Evolutionary conservation across 2,329 filamentous ascomycete genomes (phyloP), one percentile per base, ranked within the genome.

Genomic region (Talaromyces sp.): DNA sequence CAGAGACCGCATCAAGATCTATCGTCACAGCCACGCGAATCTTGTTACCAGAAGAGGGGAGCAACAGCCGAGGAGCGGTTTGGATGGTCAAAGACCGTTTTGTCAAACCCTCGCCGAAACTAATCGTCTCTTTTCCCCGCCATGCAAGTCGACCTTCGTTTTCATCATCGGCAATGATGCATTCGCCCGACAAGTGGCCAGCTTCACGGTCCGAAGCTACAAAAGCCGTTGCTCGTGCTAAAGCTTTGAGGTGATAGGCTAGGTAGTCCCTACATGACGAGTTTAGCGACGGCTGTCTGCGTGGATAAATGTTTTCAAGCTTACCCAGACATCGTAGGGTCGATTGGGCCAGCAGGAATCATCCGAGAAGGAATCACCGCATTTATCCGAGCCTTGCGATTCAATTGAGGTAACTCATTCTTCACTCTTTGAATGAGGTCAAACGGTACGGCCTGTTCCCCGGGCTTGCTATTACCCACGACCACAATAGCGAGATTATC

Each of bases 1-100:
- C 82, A 0, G 81, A 82, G 2, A 85, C 77, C 11, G 82, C 83
- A 61, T 85, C 83, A 57, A 84, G 80, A 65, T 84, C 82, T 39
- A 78, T 69, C 1, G 75, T 76, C 28, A 78, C 63, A 21, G 64
- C 63, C 17, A 69, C 45, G 7, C 66, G 63, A 41, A 69, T 63
- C 25, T 66, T 66, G 37, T 66, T 66, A 22, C 58, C 56, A 35
- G 57, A 59, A 10, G 60, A 46, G 8, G 40, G 50, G 6, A 51
- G n/a, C 10, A 66, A 19, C 6, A 59, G 10, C 15, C 35, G 43
- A 9, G 65, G 62, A 10, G 66, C 65, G 8, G 55, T 52, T 15
- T 40, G 53, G 15, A 52, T 39, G 9, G 35, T 52, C 5, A 60
- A 17, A 11, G 36, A 37, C 13, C 19, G 50, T 13, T 28, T 28